phyloP scores from a whole-genome alignment of 306 rosid genomes.

The Lithocarpus polystachyus region DNA sequence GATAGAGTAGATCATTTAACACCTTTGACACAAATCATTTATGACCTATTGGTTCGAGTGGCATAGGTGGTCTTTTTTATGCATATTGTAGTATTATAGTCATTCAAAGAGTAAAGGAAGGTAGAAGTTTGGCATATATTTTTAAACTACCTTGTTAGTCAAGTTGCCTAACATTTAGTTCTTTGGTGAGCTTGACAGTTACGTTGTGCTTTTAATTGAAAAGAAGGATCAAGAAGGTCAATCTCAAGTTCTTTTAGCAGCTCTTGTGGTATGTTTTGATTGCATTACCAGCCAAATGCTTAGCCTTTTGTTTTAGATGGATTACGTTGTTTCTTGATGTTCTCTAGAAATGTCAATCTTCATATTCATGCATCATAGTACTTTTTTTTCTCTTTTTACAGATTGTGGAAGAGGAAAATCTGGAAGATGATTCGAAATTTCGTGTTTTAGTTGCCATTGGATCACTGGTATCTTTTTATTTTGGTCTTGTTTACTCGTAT shows the following conservation, averaged over 20 bases:
- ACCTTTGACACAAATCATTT: too few species aligned
- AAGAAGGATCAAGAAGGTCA: too few species aligned
- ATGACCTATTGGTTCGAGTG: too few species aligned
- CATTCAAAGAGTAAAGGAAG: too few species aligned
- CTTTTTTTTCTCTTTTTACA: conserved; percentile 20
- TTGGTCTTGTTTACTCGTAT: neutral
- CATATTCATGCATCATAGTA: neutral
- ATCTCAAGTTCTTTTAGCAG: conserved; percentile 92
- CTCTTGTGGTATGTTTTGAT: conserved; percentile 64
- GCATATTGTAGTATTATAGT: too few species aligned
- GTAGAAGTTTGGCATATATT: too few species aligned
- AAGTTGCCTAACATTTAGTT: too few species aligned
- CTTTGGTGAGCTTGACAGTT: too few species aligned
- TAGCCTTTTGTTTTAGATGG: neutral
- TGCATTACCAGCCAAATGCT: conserved; percentile 12
- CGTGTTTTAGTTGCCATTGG: conserved; percentile 95
- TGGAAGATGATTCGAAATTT: conserved; percentile 71
- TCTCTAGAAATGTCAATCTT: neutral
- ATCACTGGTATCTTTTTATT: conserved; percentile 58
- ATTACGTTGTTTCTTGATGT: neutral
- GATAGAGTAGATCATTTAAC: too few species aligned
- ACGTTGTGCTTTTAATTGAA: too few species aligned
- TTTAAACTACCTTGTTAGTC: too few species aligned
- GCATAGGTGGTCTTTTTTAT: too few species aligned
- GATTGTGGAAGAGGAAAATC: conserved; percentile 68